Evolutionary conservation across 169 alveolate species (phyloP).

Genomic region (Babesia bigemina): DNA sequence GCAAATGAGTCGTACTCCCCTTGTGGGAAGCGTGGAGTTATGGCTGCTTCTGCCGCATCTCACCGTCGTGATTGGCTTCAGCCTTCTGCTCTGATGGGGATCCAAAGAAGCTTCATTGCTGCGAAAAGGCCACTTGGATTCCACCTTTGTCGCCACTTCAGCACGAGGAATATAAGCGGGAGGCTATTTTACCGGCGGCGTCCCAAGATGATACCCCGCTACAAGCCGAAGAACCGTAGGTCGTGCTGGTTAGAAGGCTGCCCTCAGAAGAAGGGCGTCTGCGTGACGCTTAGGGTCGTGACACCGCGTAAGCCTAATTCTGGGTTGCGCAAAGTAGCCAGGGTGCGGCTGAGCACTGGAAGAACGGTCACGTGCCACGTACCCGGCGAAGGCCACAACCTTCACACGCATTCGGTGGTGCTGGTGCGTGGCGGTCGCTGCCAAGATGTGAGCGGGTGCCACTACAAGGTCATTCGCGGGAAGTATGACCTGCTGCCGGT

Average conservation of each 20-base stretch:
- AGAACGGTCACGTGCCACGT: conserved; percentile 80
- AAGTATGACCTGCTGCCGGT: conserved; percentile 84
- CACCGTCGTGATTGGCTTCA: too few relatives aligned
- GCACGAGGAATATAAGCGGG: conserved; percentile 79
- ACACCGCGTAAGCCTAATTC: conserved; percentile 86
- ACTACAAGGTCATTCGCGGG: conserved; percentile 84
- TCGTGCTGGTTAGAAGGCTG: conserved; percentile 84
- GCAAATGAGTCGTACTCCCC: too few relatives aligned
- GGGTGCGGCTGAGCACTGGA: conserved; percentile 83
- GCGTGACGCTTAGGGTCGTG: conserved; percentile 76
- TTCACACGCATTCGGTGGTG: conserved; percentile 82
- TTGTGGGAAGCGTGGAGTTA: too few relatives aligned
- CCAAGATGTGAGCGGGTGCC: conserved; percentile 84
- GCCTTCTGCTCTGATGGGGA: too few relatives aligned
- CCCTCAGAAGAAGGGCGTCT: conserved; percentile 81
- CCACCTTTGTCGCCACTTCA: conserved; percentile 10
- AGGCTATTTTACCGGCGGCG: conserved; percentile 78
- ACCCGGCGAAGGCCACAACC: conserved; percentile 86
- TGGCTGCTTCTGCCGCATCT: too few relatives aligned
- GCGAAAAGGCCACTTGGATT: too few relatives aligned
- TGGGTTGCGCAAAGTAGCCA: conserved; percentile 84
- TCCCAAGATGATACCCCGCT: conserved; percentile 80
- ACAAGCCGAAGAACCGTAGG: conserved; percentile 79
- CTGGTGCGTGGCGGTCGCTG: conserved; percentile 86
- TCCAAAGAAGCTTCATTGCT: too few relatives aligned